Evolutionary conservation across 306 rosid species (phyloP), one percentile per base, ranked within the genome.

Genomic region (Adenanthera pavonina): DNA sequence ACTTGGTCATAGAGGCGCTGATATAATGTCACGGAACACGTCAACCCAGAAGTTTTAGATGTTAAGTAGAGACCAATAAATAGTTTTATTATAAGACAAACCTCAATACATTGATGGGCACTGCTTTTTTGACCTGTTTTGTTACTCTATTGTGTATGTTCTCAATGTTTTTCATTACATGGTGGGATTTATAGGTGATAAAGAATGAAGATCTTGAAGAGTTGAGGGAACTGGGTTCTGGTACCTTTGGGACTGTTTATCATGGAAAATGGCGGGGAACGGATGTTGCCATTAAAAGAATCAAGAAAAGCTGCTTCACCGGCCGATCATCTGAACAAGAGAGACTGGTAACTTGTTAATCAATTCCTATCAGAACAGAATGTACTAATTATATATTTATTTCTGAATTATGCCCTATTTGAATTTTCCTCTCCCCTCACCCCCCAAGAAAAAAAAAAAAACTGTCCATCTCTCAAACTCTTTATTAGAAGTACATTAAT

Each of bases 211-310:
- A 90, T 85, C 94, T 90, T 81, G 94, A 90, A 83, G 94, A 90
- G 84, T 84, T 84, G 72, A 82, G 33, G 83, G 94, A 90, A 84
- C 65, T 90, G 84, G 94, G 94, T 72, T 88, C 91, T 81, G 94
- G 94, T 41, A 88, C 92, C 51, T 90, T 88, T 86, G 94, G 94
- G 61, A 88, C 94, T 52, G 94, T 90, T 64, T 90, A 90, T 83
- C 94, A 90, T 83, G 94, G 94, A 72, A 90, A 90, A 72, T 90
- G 94, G 94, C 76, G 90, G 72, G 94, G 94, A 40, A 79, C 94
- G 20, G 94, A 90, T 81, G 94, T 90, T 75, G 94, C 94, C 73
- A 90, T 90, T 56, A 90, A 90, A 80, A 80, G 94, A 72, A 90
- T 90, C 35, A 90, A 90, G 51, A 86, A 88, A 72, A 90, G 91